Percentiles rank a stretch among this genome's conserved stretches.
These are phyloP conservation scores for Diaporthe helianthi DNA, from an alignment of 2,329 filamentous ascomycete species.

Conservation along the genomic window DNA sequence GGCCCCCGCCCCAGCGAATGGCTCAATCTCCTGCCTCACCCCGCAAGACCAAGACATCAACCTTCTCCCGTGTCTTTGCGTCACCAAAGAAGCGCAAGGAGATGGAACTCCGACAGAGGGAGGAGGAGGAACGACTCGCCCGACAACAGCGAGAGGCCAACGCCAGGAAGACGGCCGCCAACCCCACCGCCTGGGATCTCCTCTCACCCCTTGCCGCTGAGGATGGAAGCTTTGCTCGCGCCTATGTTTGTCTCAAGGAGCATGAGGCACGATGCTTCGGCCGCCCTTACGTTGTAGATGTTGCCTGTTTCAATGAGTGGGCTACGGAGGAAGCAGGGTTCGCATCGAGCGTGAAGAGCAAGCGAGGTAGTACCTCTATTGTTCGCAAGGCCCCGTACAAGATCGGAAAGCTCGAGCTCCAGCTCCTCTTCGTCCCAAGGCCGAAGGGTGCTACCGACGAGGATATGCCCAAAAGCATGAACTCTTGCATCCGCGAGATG, in stretches of 20 bases:
- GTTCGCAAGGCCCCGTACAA: constrained; percentile 93
- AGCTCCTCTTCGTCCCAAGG: constrained; percentile 92
- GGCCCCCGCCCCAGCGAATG: constrained; percentile 69
- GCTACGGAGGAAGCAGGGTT: constrained; percentile 82
- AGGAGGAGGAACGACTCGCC: constrained; percentile 79
- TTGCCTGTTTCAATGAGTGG: constrained; percentile 99
- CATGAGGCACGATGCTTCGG: constrained; percentile 90
- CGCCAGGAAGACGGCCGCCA: constrained; percentile 66
- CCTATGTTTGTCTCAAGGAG: constrained; percentile 93
- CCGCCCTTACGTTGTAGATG: constrained; percentile 83
- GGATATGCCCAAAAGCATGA: constrained; percentile 99
- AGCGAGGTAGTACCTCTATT: constrained; percentile 74
- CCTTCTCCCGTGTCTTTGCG: constrained; percentile 90
- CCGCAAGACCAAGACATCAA: constrained; percentile 77
- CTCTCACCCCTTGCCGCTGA: constrained; percentile 85
- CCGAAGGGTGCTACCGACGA: constrained; percentile 87
- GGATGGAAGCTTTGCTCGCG: constrained; percentile 92
- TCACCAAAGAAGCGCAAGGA: constrained; percentile 98
- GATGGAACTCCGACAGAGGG: constrained; percentile 81
- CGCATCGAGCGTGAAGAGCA: constrained; percentile 91
- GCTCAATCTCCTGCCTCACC: constrained; percentile 68
- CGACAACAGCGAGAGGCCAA: constrained; percentile 70
- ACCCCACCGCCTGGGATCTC: constrained; percentile 83
- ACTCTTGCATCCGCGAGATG: constrained; percentile 91
- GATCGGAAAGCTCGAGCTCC: constrained; percentile 91